phyloP scores from a whole-genome alignment of 2,329 filamentous ascomycete species.

The Cyphellophora attinorum region DNA sequence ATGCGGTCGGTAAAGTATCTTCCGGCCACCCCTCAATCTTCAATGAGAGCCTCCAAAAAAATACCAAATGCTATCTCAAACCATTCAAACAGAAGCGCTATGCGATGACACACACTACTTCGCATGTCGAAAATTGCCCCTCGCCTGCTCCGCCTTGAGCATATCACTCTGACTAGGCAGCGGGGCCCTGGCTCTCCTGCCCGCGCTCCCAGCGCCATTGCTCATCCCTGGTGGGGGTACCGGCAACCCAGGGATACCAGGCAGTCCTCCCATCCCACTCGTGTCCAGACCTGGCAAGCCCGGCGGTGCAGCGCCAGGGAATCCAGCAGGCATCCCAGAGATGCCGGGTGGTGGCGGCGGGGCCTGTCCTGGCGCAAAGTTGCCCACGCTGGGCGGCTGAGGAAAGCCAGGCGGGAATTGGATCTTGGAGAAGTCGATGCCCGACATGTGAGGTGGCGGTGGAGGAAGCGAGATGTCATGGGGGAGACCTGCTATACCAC shows the following conservation, averaged over 20 bases:
- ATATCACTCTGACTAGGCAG: slow-evolving; percentile 79
- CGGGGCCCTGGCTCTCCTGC: slow-evolving; percentile 53
- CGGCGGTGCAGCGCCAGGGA: slow-evolving; percentile 20
- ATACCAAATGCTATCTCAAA: too few relatives aligned
- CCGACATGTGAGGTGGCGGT: slow-evolving; percentile 28
- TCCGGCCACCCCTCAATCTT: too few relatives aligned
- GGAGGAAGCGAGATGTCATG: slow-evolving; percentile 22
- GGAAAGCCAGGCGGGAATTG: slow-evolving; percentile 41
- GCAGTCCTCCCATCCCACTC: slow-evolving; percentile 23
- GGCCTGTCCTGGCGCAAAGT: slow-evolving; percentile 3
- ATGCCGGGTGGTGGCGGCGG: slow-evolving; percentile 37
- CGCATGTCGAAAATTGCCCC: slow-evolving; percentile 39
- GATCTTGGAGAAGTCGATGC: slow-evolving; percentile 24
- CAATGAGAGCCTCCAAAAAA: too few relatives aligned
- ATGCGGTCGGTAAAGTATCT: too few relatives aligned
- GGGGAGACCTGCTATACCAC: slow-evolving; percentile 22
- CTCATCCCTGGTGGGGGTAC: slow-evolving; percentile 20
- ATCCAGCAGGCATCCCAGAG: slow-evolving; percentile 20
- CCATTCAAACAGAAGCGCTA: too few relatives aligned
- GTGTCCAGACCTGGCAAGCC: slow-evolving; percentile 16
- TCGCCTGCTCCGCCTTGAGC: slow-evolving; percentile 64
- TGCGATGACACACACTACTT: too few relatives aligned
- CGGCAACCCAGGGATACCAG: slow-evolving; percentile 29
- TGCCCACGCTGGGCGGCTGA: slow-evolving; percentile 45
- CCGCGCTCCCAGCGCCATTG: slow-evolving; percentile 20